Evolutionary conservation across 306 rosid genomes (phyloP), one percentile per base, ranked within the genome.

Genomic region (Nissolia schottii): DNA sequence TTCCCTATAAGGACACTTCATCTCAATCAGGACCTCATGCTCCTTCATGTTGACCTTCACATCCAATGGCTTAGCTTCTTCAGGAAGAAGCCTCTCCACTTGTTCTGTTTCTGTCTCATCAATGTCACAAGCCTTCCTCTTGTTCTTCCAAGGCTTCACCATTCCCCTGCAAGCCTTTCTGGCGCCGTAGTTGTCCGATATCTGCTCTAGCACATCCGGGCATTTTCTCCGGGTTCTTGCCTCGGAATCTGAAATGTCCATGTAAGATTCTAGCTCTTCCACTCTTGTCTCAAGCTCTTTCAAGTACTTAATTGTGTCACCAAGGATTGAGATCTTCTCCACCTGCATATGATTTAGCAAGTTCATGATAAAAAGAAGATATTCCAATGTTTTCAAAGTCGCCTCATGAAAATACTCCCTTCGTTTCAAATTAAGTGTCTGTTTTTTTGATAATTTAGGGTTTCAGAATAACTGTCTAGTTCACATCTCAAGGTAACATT

Each of bases 1-100:
- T 77, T 89, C 92, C 74, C 93, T 82, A 50, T 92, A 89, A 68
- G 88, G 89, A 67, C 97, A 92, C 82, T 79, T 83, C 85, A 92
- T 89, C 82, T 83, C 89, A 49, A 92, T 73, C 69, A 84, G 25
- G 81, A 86, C 92, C 78, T 87, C 96, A 19, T 81, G 82, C 49
- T 85, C 87, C 60, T 81, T 83, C 77, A 81, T 74, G 50, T 83
- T 71, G 11, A 92, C 92, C 70, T 86, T 87, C 74, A 87, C 84
- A 71, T 83, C 82, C 64, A 81, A 62, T 25, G 82, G 75, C 64
- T 25, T 43, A 45, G 76, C 81, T 18, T 82, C 90, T 68, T 65
- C 37, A 7, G 58, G 60, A 69, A 41, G 28, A 55, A 45, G 22
- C 35, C 67, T 75, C 8, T 81, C 74, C 24, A 70, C n/a, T n/a